Base-by-base conservation (phyloP, 176 grass and related monocot species). In the Eleusine coracana region DNA sequence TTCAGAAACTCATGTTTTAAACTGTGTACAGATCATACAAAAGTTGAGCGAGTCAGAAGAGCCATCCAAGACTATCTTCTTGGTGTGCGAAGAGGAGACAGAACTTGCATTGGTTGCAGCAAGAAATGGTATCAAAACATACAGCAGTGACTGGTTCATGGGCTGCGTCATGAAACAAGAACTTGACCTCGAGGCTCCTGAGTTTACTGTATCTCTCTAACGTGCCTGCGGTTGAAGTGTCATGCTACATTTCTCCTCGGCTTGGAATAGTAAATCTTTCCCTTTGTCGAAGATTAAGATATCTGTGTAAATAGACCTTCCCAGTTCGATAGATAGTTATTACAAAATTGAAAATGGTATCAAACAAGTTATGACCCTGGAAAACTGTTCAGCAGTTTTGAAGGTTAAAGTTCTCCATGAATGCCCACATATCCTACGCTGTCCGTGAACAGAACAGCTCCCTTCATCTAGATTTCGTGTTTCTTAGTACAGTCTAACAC, bases 151-250 rank as follows among this genome's bases (percentile, higher is more conserved):
- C 17, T 97, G 94, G 94, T 70, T 97, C 63, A 92, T 97, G 87
- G 92, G 80, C 64, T 94, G 90, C 78, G 83, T 97, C 80, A 97
- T 97, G 94, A 94, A 82, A 54, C 94, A 97, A 72, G 80, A 94
- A 67, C 73, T 94, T 77, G 94, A 97, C 56, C 89, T 97, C 3
- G 89, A 94, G 41, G 89, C 92, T 0, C 90, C 89, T 54, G 88
- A 94, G 79, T 94, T 97, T 70, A 82, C 90, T 10, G 86, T 90
- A 65, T 94, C 90, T 72, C 92, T 97, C 10, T 97, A 50, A 86
- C 25, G 66, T 38, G 55, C 27, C 55, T 36, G 20, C 17, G 76
- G 54, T 54, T n/a, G 6, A 52, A 85, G 71, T 75, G 1, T 82
- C 20, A 68, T 58, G 29, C 70, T 21, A 75, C 44, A 18, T 14